Base-by-base conservation (phyloP, 2,329 filamentous ascomycete species). In the Aspergillus brasiliensis region DNA sequence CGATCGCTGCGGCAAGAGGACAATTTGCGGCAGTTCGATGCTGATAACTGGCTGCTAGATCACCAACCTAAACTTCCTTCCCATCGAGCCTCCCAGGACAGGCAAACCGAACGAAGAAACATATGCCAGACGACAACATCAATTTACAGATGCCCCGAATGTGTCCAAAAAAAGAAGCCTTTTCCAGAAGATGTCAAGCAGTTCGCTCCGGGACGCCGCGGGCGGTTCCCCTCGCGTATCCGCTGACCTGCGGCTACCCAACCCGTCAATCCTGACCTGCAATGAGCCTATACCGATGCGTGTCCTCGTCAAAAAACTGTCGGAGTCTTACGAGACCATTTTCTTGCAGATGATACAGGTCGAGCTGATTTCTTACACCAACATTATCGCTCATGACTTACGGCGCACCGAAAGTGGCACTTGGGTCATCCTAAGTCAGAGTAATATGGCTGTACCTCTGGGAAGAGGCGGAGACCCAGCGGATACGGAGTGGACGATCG, bases 201-300 rank as follows among this genome's bases (percentile, higher is more conserved):
- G 61, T 38, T 61, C 73, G 3, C 65, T 71, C 25, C 63, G 62
- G 3, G 73, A 77, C 62, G 64, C 65, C 31, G 71, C 70, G 52
- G 62, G 63, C 21, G 74, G 80, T 46, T 67, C 79, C 61, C 81
- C 84, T 2, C 83, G 86, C 2, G 87, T 95, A 11, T 89, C 88
- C 3, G 83, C 97, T 46, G 93, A 97, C 69, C 91, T 91, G 3
- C 86, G 94, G 34, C 79, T 99, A 31, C 95, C 95, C 0, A 91
- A 92, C 70, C 95, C 95, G 3, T 84, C 91, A 3, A 90, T 97
- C 47, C 79, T 98, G 52, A 97, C 93, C 0, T 96, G 93, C 78
- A 96, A 96, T 73, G 85, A 93, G 65, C 88, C 92, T 5, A 69
- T 98, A 7, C 94, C 94, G 0, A 81, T 98, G 3, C 86, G 92